These are phyloP conservation scores for Cinnamomum chago DNA, from an alignment of 164 flowering plant species.

Conservation along the genomic window DNA sequence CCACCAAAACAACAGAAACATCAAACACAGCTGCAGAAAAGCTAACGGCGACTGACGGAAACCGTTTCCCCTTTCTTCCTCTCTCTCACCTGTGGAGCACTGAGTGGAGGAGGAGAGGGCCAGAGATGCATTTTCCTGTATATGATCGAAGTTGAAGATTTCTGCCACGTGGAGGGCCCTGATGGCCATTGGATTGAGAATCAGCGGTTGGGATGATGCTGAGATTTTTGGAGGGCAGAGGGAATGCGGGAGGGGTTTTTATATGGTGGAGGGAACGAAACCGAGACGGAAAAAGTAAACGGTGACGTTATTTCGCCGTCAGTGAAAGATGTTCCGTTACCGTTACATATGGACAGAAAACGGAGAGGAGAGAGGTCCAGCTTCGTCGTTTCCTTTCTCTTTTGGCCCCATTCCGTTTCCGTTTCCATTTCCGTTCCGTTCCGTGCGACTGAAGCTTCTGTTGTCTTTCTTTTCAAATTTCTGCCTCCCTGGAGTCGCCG, in stretches of 20 bases:
- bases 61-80: not conserved
- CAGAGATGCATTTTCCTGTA: conserved; percentile 29
- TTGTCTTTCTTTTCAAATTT: not conserved
- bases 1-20: not conserved
- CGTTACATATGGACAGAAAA: not conserved
- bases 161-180: conserved; percentile 72
- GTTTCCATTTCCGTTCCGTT: not conserved
- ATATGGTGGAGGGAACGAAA: not conserved
- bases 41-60: not conserved
- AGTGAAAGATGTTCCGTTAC: not conserved
- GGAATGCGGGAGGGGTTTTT: not conserved
- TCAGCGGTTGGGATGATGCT: not conserved
- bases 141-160: conserved; percentile 54
- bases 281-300: not conserved
- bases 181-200: conserved; percentile 43
- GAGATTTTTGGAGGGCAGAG: not conserved
- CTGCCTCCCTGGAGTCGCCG: not conserved
- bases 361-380: not conserved
- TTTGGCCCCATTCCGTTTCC: not conserved
- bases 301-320: not conserved
- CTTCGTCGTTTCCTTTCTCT: not conserved
- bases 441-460: not conserved
- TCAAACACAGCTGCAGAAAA: not conserved
- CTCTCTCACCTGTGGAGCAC: conserved; percentile 24
- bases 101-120: conserved; percentile 17